Conservation (phyloP, 169 alveolate species). For the Cyclospora cayetanensis region DNA sequence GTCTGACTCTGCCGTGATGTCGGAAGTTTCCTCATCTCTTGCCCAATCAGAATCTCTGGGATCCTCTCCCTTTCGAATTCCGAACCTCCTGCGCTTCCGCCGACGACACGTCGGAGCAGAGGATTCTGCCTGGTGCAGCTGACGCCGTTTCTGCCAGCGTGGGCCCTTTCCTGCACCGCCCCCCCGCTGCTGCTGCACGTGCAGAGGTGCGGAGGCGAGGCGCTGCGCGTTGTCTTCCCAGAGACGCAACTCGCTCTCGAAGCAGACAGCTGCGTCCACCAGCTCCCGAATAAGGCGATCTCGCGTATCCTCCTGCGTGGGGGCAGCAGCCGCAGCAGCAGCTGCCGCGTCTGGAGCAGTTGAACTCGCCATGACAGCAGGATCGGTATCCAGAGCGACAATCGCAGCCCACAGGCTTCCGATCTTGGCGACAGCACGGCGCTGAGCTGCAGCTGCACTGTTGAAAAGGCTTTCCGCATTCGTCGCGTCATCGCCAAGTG, state of each 20-base stretch:
- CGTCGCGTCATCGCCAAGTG: no score
- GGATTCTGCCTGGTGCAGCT: background rate
- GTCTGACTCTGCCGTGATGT: slow-evolving; percentile 51
- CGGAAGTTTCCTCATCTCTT: slow-evolving; percentile 40
- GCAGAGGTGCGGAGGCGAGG: background rate
- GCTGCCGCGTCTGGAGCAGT: background rate
- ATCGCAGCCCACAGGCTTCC: slow-evolving; percentile 26
- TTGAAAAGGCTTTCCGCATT: no score
- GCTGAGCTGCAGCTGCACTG: slow-evolving; percentile 37
- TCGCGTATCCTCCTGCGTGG: background rate
- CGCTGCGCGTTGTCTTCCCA: slow-evolving; percentile 15
- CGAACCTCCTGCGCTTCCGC: slow-evolving; percentile 42
- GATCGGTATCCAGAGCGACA: background rate
- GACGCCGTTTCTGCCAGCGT: slow-evolving; percentile 30
- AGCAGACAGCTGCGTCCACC: slow-evolving; percentile 35
- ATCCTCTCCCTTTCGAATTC: slow-evolving; percentile 51
- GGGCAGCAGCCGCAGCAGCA: background rate
- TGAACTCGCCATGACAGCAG: background rate
- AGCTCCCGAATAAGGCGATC: slow-evolving; percentile 32
- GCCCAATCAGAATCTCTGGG: slow-evolving; percentile 67
- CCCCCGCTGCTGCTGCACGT: no score
- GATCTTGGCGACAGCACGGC: slow-evolving; percentile 12
- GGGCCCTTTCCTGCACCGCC: no score
- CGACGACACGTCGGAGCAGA: slow-evolving; percentile 51
- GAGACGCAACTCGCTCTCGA: background rate